Evolutionary conservation across 192 early-diverging fungal genomes (phyloP).

Genomic region (Rhizoclosmatium sp.): DNA sequence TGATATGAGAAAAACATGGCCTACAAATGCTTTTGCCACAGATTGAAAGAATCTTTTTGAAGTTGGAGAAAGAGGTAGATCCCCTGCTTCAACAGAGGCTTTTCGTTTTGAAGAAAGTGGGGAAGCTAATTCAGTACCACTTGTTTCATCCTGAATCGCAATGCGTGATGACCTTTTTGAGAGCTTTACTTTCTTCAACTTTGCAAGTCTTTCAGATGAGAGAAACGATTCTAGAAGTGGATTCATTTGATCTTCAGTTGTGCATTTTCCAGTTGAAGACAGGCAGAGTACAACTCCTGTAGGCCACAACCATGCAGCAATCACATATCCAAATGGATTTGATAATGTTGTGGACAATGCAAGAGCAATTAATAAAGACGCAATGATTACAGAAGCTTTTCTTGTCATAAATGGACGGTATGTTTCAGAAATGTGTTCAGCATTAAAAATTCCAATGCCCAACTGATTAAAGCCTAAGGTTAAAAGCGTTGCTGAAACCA

Average conservation of each 20-base stretch:
- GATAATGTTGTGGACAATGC: not conserved
- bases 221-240: conserved; percentile 18
- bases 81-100: not conserved
- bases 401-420: conserved; percentile 9
- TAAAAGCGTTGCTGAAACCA: not conserved
- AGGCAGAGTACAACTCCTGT: not conserved
- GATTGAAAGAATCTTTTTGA: conserved; percentile 6
- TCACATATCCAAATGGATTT: conserved; percentile 14
- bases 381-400: conserved; percentile 10
- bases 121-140: not conserved
- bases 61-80: not conserved
- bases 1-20: not conserved
- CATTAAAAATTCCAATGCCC: conserved; percentile 23
- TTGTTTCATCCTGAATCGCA: not conserved
- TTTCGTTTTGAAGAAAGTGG: not conserved
- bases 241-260: not conserved
- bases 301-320: conserved; percentile 13
- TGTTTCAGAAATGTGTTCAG: not conserved
- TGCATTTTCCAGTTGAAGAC: conserved; percentile 25
- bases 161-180: not conserved
- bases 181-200: not conserved
- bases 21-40: not conserved
- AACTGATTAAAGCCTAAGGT: not conserved
- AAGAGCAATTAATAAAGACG: not conserved
- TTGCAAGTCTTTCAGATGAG: not conserved